phyloP scores from a whole-genome alignment of 2,329 filamentous ascomycete species.

The Chlorencoelia australis region DNA sequence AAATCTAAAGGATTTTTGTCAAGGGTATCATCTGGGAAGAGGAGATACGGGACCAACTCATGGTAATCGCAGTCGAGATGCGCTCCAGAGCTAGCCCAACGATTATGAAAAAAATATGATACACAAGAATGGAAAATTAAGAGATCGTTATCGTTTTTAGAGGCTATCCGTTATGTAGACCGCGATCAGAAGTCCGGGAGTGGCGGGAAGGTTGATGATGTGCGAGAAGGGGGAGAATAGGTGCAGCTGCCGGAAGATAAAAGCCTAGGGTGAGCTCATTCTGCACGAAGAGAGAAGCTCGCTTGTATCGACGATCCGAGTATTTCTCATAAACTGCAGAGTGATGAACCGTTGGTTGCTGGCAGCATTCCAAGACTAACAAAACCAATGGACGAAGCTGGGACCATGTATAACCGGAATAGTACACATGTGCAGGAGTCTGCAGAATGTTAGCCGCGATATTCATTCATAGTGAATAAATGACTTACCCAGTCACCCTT shows the following conservation, averaged over 20 bases:
- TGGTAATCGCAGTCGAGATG: no score
- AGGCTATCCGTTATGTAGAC: no score
- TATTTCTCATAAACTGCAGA: constrained; percentile 87
- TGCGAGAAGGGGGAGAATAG: no score
- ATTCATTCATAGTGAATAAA: neutral
- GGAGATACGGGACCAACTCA: no score
- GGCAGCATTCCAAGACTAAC: constrained; percentile 81
- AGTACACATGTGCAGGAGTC: constrained; percentile 78
- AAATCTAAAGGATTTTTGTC: constrained; percentile 16
- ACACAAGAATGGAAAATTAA: no score
- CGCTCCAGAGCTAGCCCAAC: no score
- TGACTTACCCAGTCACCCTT: constrained; percentile 86
- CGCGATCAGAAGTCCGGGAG: no score
- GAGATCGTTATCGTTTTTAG: no score
- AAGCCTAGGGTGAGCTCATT: constrained; percentile 57
- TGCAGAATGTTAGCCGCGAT: constrained; percentile 29
- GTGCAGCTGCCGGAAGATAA: constrained; percentile 31
- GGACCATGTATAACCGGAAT: constrained; percentile 82
- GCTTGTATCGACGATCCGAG: constrained; percentile 75
- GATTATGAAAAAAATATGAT: no score
- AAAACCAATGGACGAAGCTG: constrained; percentile 71
- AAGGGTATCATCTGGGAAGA: no score
- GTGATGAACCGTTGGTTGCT: constrained; percentile 72
- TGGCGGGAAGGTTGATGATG: no score
- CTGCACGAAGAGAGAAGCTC: constrained; percentile 71